Evolutionary conservation across 371 early-diverging fungal genomes (phyloP), one percentile per base, ranked within the genome.

Genomic region (Blakeslea trispora): DNA sequence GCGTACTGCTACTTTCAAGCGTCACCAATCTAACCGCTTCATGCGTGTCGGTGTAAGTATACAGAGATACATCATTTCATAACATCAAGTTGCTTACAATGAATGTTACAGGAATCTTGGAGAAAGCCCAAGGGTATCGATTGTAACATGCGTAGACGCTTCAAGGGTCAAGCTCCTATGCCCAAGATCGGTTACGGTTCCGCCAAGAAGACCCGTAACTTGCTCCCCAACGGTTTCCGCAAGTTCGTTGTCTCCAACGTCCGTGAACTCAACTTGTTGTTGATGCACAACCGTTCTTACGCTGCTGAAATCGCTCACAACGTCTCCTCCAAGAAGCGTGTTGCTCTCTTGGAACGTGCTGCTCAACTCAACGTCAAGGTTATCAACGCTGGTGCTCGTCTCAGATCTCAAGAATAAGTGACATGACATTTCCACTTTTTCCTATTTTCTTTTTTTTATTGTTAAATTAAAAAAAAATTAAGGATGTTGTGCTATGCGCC

Each of bases 71-170:
- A 13, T 13, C 14, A 18, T 5, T 9, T 50, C 3, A 28, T 5
- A 28, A 7, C 7, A 28, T 7, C 28, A 28, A 7, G 14, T 48
- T 39, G 9, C 8, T 41, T 19, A 37, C 10, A 24, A 10, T 8
- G 5, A 19, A 46, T 23, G 22, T 53, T 75, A 51, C 81, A 93
- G 91, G 87, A 87, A 69, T 92, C 96, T 63, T 99, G 99, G 99
- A 92, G 99, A 85, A 96, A 96, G 85, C 99, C 99, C 81, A 94
- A 92, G 87, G 99, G 99, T 96, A 99, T 99, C 84, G 99, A 99
- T 81, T 96, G 93, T 89, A 87, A 94, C 71, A 97, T 99, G 72
- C 94, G 99, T 72, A 90, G 98, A 79, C 91, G 96, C 66, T 59
- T 47, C 52, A 59, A 53, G 53, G 99, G 99, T 68, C 86, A 90